Percentiles rank a stretch among this genome's conserved stretches.
Conservation (phyloP, 177 flowering plant genomes). For the Vitis hybrid region DNA sequence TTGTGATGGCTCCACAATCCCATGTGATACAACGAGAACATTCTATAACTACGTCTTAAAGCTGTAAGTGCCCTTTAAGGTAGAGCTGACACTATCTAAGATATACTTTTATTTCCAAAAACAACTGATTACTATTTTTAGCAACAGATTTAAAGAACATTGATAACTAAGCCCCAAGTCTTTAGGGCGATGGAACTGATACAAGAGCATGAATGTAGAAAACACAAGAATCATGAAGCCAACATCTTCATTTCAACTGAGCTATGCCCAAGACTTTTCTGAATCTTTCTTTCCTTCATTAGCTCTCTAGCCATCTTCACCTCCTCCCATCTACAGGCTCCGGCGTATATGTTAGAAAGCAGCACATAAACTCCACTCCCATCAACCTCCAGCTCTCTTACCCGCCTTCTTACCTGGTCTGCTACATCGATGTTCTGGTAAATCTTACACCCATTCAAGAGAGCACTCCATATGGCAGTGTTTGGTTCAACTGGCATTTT, state of each 20-base stretch:
- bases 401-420: conserved; percentile 2
- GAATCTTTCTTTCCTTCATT: conserved; percentile 13
- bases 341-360: conserved; percentile 23
- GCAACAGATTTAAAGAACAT: too few relatives aligned
- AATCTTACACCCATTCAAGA: conserved; percentile 17
- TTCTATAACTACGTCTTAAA: too few relatives aligned
- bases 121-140: too few relatives aligned
- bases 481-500: conserved; percentile 5
- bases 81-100: too few relatives aligned
- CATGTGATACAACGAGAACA: too few relatives aligned
- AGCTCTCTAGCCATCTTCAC: conserved; percentile 19
- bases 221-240: background rate
- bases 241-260: conserved; percentile 12
- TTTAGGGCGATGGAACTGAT: too few relatives aligned
- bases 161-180: too few relatives aligned
- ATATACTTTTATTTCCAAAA: too few relatives aligned
- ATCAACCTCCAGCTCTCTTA: conserved; percentile 5
- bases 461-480: conserved; percentile 14
- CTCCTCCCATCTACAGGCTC: conserved; percentile 20
- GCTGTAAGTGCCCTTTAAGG: too few relatives aligned
- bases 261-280: conserved; percentile 15
- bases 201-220: background rate
- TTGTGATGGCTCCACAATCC: too few relatives aligned
- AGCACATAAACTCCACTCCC: conserved; percentile 23
- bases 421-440: conserved; percentile 13